Evolutionary conservation across 148 eudicot species (phyloP).

Genomic region (Rhododendron mucronatum): DNA sequence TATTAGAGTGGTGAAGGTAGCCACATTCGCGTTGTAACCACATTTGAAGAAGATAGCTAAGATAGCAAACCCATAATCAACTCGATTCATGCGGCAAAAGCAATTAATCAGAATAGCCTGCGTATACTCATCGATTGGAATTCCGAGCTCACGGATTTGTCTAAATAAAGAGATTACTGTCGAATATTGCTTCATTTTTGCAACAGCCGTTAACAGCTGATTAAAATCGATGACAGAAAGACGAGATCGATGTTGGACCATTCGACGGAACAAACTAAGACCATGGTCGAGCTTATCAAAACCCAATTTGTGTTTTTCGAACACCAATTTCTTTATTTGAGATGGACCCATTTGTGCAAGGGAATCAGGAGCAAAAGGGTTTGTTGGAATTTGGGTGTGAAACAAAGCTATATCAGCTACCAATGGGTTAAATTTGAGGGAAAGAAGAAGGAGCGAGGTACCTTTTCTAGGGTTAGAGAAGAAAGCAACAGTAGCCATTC

Average conservation of each 20-base stretch:
- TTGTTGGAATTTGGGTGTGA: background rate
- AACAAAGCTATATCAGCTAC: background rate
- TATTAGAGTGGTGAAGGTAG: slow-evolving; percentile 7
- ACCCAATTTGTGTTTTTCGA: background rate
- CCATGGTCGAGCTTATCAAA: slow-evolving; percentile 3
- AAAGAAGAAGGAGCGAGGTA: background rate
- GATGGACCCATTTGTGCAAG: background rate
- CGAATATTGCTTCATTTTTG: background rate
- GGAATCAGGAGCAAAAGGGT: background rate
- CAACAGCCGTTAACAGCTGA: background rate
- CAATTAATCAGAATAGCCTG: background rate
- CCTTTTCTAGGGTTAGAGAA: background rate
- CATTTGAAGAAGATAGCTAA: background rate
- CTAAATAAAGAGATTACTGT: background rate
- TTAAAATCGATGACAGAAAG: background rate
- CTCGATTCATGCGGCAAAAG: slow-evolving; percentile 1
- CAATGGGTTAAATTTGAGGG: background rate
- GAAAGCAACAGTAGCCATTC: no score
- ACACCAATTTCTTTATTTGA: background rate
- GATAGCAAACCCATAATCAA: background rate
- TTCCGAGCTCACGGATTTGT: background rate
- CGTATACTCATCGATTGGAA: background rate
- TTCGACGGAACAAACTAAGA: background rate
- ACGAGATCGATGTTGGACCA: background rate
- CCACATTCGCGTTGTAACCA: background rate